Evolutionary conservation across 345 rosid species (phyloP).

Genomic region (Eucalyptus grandis): DNA sequence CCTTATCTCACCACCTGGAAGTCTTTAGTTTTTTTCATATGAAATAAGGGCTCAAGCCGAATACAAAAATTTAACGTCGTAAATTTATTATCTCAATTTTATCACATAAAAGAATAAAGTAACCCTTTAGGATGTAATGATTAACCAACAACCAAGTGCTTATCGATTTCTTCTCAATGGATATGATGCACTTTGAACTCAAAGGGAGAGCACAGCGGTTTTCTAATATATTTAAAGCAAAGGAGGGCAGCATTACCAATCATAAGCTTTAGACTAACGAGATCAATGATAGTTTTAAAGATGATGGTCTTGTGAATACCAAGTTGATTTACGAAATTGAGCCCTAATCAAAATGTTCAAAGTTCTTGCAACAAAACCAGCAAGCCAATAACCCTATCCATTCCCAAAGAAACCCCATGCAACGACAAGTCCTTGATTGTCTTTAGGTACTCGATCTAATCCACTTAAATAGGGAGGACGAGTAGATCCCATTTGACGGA

Average conservation of each 20-base stretch:
- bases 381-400: background rate
- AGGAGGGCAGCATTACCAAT: background rate
- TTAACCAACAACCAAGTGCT: too few relatives aligned
- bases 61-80: background rate
- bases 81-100: background rate
- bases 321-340: background rate
- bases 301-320: background rate
- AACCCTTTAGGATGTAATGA: background rate
- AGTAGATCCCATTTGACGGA: background rate
- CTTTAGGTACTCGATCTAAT: background rate
- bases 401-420: background rate
- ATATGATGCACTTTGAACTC: background rate
- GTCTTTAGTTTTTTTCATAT: background rate
- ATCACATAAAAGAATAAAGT: background rate
- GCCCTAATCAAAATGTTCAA: background rate
- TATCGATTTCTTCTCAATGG: background rate
- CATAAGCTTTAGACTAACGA: background rate
- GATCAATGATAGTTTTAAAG: background rate
- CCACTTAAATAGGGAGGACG: background rate
- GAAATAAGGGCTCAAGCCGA: background rate
- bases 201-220: rapidly evolving
- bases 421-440: background rate
- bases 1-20: background rate
- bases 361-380: background rate
- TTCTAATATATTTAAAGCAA: background rate